Conservation (phyloP, 257 asterid genomes). For the Ligustrum vulgare region DNA sequence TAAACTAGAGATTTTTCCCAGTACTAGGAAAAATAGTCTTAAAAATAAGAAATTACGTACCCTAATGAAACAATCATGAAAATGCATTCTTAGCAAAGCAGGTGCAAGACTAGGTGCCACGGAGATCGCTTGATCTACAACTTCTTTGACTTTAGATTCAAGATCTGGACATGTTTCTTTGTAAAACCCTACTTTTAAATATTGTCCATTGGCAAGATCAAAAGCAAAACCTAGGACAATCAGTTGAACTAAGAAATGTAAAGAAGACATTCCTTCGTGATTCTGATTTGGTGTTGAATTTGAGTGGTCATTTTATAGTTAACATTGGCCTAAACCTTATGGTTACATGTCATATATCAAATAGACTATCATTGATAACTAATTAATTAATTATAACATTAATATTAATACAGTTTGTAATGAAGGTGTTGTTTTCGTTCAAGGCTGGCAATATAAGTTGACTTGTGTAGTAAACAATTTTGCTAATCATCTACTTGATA, state of each 20-base stretch:
- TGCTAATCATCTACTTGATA: not conserved
- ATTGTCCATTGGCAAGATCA: slow-evolving; percentile 31
- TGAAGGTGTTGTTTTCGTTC: not conserved
- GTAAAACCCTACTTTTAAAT: slow-evolving; percentile 35
- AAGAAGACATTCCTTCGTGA: slow-evolving; percentile 19
- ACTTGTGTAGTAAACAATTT: not conserved
- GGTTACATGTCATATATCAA: not conserved
- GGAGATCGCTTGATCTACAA: slow-evolving; percentile 27
- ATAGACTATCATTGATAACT: not conserved
- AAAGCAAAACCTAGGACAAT: slow-evolving; percentile 23
- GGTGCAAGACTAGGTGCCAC: slow-evolving; percentile 40
- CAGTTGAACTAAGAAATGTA: slow-evolving; percentile 20
- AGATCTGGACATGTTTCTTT: slow-evolving; percentile 31
- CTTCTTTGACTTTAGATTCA: slow-evolving; percentile 22
- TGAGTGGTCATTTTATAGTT: not conserved
- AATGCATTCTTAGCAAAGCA: slow-evolving; percentile 48
- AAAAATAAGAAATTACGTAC: slow-evolving; percentile 19
- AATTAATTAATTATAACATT: no score
- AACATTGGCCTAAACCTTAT: not conserved
- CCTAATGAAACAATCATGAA: slow-evolving; percentile 55
- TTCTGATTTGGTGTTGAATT: not conserved
- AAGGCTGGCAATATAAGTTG: slow-evolving; percentile 8
- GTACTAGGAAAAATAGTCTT: not conserved
- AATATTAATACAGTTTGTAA: not conserved
- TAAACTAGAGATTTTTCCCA: not conserved